A percentile compares a stretch with the other conserved stretches of the same genome.
Conservation (phyloP, 495 filamentous ascomycete genomes). For the Xylaria castorea region DNA sequence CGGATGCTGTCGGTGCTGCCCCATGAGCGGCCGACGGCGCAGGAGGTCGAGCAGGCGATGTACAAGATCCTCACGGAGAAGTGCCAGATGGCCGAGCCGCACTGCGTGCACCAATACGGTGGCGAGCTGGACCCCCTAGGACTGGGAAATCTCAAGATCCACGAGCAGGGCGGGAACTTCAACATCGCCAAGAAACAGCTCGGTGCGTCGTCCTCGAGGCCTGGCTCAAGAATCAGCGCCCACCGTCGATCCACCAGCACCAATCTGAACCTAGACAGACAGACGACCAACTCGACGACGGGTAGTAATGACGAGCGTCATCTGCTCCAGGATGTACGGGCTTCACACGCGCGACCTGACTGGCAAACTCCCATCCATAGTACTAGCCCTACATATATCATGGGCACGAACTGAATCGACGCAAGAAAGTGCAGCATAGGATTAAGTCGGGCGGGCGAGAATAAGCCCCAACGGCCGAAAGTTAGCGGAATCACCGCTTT, state of each 20-base stretch:
- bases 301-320: slow-evolving; percentile 27
- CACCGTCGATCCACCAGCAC: slow-evolving; percentile 28
- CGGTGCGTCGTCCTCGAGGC: slow-evolving; percentile 23
- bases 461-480: background rate
- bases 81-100: slow-evolving; percentile 52
- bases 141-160: slow-evolving; percentile 38
- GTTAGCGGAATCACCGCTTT: background rate
- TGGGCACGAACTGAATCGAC: slow-evolving; percentile 15
- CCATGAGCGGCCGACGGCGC: slow-evolving; percentile 52
- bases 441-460: background rate
- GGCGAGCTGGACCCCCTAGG: slow-evolving; percentile 41
- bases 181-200: slow-evolving; percentile 32
- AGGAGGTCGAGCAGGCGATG: slow-evolving; percentile 51
- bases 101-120: slow-evolving; percentile 51
- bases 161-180: slow-evolving; percentile 31
- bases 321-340: slow-evolving; percentile 19
- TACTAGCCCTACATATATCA: background rate
- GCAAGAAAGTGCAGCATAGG: background rate
- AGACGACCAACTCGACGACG: slow-evolving; percentile 11
- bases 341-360: slow-evolving; percentile 8
- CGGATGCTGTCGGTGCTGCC: slow-evolving; percentile 55
- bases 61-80: slow-evolving; percentile 54
- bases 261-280: slow-evolving; percentile 27
- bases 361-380: slow-evolving; percentile 1
- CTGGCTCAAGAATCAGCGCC: slow-evolving; percentile 25